Evolutionary conservation across 495 filamentous ascomycete genomes (phyloP).

Genomic region (Talaromyces stipitatus): DNA sequence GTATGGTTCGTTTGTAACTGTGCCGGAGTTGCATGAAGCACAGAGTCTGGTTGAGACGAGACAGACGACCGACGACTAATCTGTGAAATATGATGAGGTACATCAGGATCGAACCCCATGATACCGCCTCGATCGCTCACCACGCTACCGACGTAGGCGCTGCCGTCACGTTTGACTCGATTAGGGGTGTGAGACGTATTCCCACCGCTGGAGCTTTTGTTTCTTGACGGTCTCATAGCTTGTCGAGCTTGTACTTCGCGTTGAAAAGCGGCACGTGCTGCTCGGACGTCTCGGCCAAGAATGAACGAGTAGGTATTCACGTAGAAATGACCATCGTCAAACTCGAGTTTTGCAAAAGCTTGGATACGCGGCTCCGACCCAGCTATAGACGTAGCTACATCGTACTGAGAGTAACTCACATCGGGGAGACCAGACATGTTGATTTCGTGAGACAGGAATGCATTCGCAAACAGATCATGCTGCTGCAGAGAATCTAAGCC

Average conservation of each 20-base stretch:
- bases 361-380: slow-evolving; percentile 45
- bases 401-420: slow-evolving; percentile 6
- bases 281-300: slow-evolving; percentile 57
- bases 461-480: slow-evolving; percentile 34
- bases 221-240: slow-evolving; percentile 28
- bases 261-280: slow-evolving; percentile 43
- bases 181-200: slow-evolving; percentile 39
- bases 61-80: slow-evolving; percentile 44
- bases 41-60: slow-evolving; percentile 33
- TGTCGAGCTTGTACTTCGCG: slow-evolving; percentile 38
- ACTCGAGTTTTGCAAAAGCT: slow-evolving; percentile 64
- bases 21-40: slow-evolving; percentile 35
- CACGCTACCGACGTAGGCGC: slow-evolving; percentile 41
- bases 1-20: slow-evolving; percentile 31
- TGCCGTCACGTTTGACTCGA: slow-evolving; percentile 39
- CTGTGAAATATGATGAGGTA: slow-evolving; percentile 33
- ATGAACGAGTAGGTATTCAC: slow-evolving; percentile 60
- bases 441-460: slow-evolving; percentile 32
- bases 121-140: slow-evolving; percentile 55
- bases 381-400: slow-evolving; percentile 27
- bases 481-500: slow-evolving; percentile 34
- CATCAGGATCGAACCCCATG: slow-evolving; percentile 46
- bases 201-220: slow-evolving; percentile 41
- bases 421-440: slow-evolving; percentile 10
- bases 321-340: slow-evolving; percentile 66